phyloP scores from a whole-genome alignment of 1,284 basidiomycete genomes.

The Psilocybe mexicana region DNA sequence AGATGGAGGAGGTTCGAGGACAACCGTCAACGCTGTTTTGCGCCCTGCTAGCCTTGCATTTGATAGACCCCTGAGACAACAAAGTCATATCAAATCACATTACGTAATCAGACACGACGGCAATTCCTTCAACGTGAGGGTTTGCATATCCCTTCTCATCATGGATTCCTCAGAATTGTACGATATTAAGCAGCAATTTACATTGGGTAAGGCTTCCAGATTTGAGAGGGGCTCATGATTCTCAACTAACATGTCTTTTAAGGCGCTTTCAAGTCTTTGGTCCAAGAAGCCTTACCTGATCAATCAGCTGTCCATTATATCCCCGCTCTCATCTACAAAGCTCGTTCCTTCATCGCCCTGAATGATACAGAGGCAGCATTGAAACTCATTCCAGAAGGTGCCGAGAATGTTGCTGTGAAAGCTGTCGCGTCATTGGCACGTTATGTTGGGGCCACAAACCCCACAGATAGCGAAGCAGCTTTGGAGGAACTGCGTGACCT shows the following conservation, averaged over 20 bases:
- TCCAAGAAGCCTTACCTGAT: slow-evolving; percentile 56
- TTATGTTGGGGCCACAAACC: slow-evolving; percentile 54
- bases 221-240: neutral
- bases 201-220: slow-evolving; percentile 53
- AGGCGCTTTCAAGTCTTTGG: slow-evolving; percentile 71
- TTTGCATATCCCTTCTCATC: neutral
- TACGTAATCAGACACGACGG: slow-evolving; percentile 1
- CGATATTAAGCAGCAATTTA: slow-evolving; percentile 84
- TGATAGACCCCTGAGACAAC: neutral
- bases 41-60: neutral
- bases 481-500: slow-evolving; percentile 85
- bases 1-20: neutral
- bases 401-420: slow-evolving; percentile 68
- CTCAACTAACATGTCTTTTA: neutral
- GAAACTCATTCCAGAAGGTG: slow-evolving; percentile 55
- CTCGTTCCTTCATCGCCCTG: slow-evolving; percentile 81
- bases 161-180: slow-evolving; percentile 87
- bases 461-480: slow-evolving; percentile 54
- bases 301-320: slow-evolving; percentile 63
- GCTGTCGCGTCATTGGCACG: slow-evolving; percentile 73
- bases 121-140: neutral
- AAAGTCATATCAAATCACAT: neutral
- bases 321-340: slow-evolving; percentile 75
- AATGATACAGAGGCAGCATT: slow-evolving; percentile 58
- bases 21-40: too few relatives aligned